Conservation (phyloP, 495 filamentous ascomycete genomes). For the Sphaerosporella brunnea region DNA sequence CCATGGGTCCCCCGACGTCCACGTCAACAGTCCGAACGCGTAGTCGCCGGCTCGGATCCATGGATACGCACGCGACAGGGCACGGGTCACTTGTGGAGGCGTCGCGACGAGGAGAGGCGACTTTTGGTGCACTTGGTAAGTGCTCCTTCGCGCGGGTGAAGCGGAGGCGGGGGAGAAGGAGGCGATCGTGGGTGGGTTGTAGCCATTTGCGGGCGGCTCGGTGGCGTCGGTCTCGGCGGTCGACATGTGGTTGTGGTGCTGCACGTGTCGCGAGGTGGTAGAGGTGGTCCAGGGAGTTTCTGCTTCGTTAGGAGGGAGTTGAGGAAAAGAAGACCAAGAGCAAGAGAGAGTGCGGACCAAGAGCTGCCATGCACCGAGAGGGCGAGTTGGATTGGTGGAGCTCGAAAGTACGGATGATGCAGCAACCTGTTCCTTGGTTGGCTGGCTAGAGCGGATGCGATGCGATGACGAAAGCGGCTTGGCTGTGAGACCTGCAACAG, state of each 20-base stretch:
- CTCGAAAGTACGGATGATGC: too few relatives aligned
- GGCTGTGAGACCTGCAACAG: too few relatives aligned
- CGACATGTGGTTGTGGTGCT: constrained; percentile 26
- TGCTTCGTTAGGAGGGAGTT: constrained; percentile 26
- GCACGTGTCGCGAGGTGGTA: constrained; percentile 30
- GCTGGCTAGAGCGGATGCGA: not conserved
- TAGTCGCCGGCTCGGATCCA: constrained; percentile 77
- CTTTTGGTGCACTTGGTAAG: constrained; percentile 90
- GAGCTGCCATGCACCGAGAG: constrained; percentile 39
- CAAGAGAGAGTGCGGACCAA: constrained; percentile 32
- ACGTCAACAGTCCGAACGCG: constrained; percentile 66
- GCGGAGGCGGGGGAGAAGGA: constrained; percentile 72
- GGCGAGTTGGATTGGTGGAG: not conserved
- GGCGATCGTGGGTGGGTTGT: constrained; percentile 55
- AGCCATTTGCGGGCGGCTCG: constrained; percentile 14
- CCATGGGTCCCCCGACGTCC: constrained; percentile 87
- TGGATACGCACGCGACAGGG: constrained; percentile 82
- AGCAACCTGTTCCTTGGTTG: too few relatives aligned
- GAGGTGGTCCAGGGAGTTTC: constrained; percentile 48
- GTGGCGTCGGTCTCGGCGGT: constrained; percentile 18
- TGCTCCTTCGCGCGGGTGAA: constrained; percentile 54
- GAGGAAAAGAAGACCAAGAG: constrained; percentile 5
- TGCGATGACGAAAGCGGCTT: not conserved
- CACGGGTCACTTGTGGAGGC: constrained; percentile 79
- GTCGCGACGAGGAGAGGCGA: constrained; percentile 84